Percentiles rank a stretch among this genome's conserved stretches.
Conservation (phyloP, 208 protist genomes). For the Kentomonas sorsogonicus region DNA sequence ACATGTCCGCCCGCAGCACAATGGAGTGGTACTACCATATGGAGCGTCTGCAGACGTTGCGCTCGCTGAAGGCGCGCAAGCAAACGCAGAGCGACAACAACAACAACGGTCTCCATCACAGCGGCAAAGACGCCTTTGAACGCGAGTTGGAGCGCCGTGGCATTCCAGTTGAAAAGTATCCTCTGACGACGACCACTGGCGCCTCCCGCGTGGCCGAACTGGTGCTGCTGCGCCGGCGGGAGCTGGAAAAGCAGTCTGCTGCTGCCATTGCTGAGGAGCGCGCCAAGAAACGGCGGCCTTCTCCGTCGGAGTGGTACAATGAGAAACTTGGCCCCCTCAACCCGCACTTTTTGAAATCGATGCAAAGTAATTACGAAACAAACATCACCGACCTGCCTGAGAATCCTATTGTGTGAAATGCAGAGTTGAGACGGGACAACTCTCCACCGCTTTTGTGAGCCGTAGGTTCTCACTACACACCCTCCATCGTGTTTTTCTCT, state of each 20-base stretch:
- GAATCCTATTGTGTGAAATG: constrained; percentile 21
- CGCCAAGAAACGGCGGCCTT: constrained; percentile 15
- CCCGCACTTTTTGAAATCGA: constrained; percentile 62
- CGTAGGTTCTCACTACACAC: too few species aligned
- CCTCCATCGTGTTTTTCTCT: too few species aligned
- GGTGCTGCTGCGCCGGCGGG: constrained; percentile 65
- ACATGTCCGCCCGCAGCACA: constrained; percentile 67
- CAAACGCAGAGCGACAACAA: constrained; percentile 81
- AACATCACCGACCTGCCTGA: constrained; percentile 62
- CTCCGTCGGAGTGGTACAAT: constrained; percentile 80
- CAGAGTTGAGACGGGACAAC: too few species aligned
- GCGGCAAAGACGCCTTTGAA: constrained; percentile 80
- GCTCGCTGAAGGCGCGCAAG: constrained; percentile 51
- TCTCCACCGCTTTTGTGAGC: too few species aligned
- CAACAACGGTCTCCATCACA: constrained; percentile 83
- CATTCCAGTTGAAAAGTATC: constrained; percentile 77
- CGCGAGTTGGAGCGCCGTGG: constrained; percentile 77
- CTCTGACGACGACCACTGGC: constrained; percentile 79
- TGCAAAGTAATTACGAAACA: constrained; percentile 70
- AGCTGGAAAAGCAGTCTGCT: constrained; percentile 66
- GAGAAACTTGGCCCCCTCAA: constrained; percentile 78
- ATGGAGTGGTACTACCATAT: constrained; percentile 86
- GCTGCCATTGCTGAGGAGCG: constrained; percentile 39
- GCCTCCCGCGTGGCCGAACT: constrained; percentile 76
- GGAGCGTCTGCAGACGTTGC: constrained; percentile 71